phyloP scores from a whole-genome alignment of 768 basidiomycete species.

The Guyanaporus albipodus region DNA sequence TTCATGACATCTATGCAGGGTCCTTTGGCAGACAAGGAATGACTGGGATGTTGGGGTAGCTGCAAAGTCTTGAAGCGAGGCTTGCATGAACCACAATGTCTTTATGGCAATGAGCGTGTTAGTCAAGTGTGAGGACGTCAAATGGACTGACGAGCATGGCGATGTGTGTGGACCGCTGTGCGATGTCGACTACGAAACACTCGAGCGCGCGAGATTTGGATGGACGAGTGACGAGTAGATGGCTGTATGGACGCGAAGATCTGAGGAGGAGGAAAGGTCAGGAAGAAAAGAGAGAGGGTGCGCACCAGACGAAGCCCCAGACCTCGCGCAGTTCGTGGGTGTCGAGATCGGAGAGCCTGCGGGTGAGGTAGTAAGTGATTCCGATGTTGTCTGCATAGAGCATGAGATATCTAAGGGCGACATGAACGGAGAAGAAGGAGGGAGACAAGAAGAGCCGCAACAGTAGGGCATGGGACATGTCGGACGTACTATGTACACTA shows the following conservation, averaged over 20 bases:
- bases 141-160: slow-evolving; percentile 81
- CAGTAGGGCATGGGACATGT: slow-evolving; percentile 73
- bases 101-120: slow-evolving; percentile 29
- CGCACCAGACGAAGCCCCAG: slow-evolving; percentile 87
- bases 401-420: slow-evolving; percentile 84
- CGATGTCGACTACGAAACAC: slow-evolving; percentile 85
- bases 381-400: slow-evolving; percentile 84
- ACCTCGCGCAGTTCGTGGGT: slow-evolving; percentile 73
- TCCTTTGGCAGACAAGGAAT: slow-evolving; percentile 88
- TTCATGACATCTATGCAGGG: slow-evolving; percentile 88
- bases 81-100: slow-evolving; percentile 99
- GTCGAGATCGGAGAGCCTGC: slow-evolving; percentile 64
- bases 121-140: slow-evolving; percentile 14
- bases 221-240: slow-evolving; percentile 90
- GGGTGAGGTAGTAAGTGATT: slow-evolving; percentile 86
- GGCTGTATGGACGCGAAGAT: slow-evolving; percentile 52
- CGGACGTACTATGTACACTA: no score
- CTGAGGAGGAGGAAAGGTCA: slow-evolving; percentile 8
- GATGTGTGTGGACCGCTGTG: slow-evolving; percentile 89
- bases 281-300: slow-evolving; percentile 1
- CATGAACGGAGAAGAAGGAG: slow-evolving; percentile 90
- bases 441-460: slow-evolving; percentile 90
- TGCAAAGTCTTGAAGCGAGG: slow-evolving; percentile 77
- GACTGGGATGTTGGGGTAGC: slow-evolving; percentile 56
- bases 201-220: slow-evolving; percentile 91